A percentile compares a stretch with the other conserved stretches of the same genome.
Evolutionary conservation across 306 rosid genomes (phyloP).

Genomic region (Notholithocarpus densiflorus): DNA sequence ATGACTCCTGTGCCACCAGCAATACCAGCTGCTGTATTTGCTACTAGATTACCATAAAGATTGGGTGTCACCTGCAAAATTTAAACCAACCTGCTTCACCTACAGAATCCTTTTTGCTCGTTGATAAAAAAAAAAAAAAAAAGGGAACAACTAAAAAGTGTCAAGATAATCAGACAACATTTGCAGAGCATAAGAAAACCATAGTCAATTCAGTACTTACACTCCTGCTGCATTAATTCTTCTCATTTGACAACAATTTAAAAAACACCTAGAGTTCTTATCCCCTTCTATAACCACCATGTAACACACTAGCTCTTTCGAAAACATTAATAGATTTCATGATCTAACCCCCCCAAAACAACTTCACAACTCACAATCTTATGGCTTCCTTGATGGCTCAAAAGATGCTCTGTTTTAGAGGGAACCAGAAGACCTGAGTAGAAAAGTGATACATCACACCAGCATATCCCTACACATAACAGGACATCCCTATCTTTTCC

Average conservation of each 20-base stretch:
- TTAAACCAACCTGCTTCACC: constrained; percentile 19
- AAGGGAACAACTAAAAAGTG: neutral
- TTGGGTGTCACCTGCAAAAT: constrained; percentile 87
- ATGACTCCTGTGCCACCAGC: constrained; percentile 99
- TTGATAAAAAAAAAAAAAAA: constrained; percentile 7
- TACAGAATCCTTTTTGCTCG: neutral
- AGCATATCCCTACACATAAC: too few relatives aligned
- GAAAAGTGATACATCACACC: too few relatives aligned
- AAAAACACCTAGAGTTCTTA: neutral
- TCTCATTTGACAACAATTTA: neutral
- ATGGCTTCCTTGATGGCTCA: too few relatives aligned
- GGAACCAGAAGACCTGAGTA: too few relatives aligned
- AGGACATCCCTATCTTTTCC: too few relatives aligned
- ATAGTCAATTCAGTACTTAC: neutral
- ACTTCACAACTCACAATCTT: too few relatives aligned
- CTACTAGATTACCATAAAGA: constrained; percentile 93
- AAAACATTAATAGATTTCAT: too few relatives aligned
- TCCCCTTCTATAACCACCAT: neutral
- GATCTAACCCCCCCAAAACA: too few relatives aligned
- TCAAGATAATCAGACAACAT: neutral
- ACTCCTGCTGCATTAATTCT: neutral
- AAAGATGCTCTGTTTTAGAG: too few relatives aligned
- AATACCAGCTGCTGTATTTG: constrained; percentile 97
- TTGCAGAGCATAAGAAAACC: neutral
- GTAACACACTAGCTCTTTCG: neutral